Conservation (phyloP, 148 eudicot genomes). For the Spergularia marina region DNA sequence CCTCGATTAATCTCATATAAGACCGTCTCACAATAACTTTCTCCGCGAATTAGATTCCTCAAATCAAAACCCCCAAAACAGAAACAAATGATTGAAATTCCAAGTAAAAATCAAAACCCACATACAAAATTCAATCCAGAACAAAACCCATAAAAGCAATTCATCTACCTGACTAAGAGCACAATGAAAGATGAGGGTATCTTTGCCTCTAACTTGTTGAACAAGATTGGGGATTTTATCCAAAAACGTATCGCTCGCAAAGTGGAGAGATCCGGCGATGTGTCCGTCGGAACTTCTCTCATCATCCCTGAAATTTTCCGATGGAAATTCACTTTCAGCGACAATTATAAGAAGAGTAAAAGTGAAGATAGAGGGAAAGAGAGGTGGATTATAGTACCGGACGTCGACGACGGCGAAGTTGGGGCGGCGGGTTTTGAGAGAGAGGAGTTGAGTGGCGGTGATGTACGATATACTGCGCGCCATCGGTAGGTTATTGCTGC, state of each 20-base stretch:
- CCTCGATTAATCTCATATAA: no score
- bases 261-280: conserved; percentile 86
- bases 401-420: conserved; percentile 87
- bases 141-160: neutral
- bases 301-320: conserved; percentile 50
- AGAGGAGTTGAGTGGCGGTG: conserved; percentile 70
- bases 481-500: neutral
- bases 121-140: no score
- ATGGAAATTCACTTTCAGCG: neutral
- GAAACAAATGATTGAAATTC: neutral
- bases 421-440: conserved; percentile 54
- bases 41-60: no score
- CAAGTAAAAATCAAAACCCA: neutral
- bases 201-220: conserved; percentile 64
- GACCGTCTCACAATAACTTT: no score
- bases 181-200: conserved; percentile 89
- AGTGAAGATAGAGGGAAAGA: neutral
- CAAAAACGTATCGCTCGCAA: conserved; percentile 65
- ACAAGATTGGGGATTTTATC: conserved; percentile 71
- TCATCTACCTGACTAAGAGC: conserved; percentile 83
- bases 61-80: neutral
- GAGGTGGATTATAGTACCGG: conserved; percentile 39
- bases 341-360: neutral
- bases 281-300: conserved; percentile 89
- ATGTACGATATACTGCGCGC: conserved; percentile 66